A percentile compares a stretch with the other conserved stretches of the same genome.
Evolutionary conservation across 768 basidiomycete genomes (phyloP).

Genomic region (Panellus pusillus): DNA sequence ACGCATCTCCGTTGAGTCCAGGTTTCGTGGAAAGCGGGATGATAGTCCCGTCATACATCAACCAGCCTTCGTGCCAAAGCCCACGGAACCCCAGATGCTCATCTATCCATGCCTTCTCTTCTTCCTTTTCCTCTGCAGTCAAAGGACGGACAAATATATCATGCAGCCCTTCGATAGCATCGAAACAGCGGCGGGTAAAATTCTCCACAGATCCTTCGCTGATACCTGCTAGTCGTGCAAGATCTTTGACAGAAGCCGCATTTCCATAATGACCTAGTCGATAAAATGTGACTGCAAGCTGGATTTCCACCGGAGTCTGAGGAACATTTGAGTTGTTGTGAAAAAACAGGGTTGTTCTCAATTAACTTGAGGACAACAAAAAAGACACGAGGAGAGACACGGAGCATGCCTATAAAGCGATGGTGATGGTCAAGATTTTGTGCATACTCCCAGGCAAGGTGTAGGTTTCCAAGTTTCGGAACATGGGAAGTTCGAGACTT

Average conservation of each 20-base stretch:
- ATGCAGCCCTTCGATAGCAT: slow-evolving; percentile 32
- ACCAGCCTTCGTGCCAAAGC: slow-evolving; percentile 35
- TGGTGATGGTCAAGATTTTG: slow-evolving; percentile 23
- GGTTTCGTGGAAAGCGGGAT: slow-evolving; percentile 30
- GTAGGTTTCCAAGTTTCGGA: slow-evolving; percentile 26
- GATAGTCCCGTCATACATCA: slow-evolving; percentile 38
- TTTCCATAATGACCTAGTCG: slow-evolving; percentile 31
- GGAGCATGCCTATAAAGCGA: slow-evolving; percentile 26
- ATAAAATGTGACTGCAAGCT: slow-evolving; percentile 32
- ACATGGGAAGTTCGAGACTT: slow-evolving; percentile 10
- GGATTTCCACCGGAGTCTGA: slow-evolving; percentile 30
- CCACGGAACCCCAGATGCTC: slow-evolving; percentile 30
- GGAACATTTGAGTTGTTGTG: slow-evolving; percentile 26
- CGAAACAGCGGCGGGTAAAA: slow-evolving; percentile 30
- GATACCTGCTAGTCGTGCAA: slow-evolving; percentile 28
- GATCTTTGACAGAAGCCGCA: slow-evolving; percentile 29
- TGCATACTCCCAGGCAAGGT: slow-evolving; percentile 29
- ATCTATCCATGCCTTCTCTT: slow-evolving; percentile 37
- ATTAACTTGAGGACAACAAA: slow-evolving; percentile 28
- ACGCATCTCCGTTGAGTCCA: slow-evolving; percentile 32
- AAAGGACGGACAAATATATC: slow-evolving; percentile 29
- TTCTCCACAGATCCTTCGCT: slow-evolving; percentile 31
- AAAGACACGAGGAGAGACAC: slow-evolving; percentile 30
- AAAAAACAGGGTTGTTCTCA: slow-evolving; percentile 29
- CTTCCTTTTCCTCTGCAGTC: slow-evolving; percentile 33